A percentile compares a stretch with the other conserved stretches of the same genome.
phyloP scores from a whole-genome alignment of 2,329 filamentous ascomycete genomes.

The Diaporthe citri region DNA sequence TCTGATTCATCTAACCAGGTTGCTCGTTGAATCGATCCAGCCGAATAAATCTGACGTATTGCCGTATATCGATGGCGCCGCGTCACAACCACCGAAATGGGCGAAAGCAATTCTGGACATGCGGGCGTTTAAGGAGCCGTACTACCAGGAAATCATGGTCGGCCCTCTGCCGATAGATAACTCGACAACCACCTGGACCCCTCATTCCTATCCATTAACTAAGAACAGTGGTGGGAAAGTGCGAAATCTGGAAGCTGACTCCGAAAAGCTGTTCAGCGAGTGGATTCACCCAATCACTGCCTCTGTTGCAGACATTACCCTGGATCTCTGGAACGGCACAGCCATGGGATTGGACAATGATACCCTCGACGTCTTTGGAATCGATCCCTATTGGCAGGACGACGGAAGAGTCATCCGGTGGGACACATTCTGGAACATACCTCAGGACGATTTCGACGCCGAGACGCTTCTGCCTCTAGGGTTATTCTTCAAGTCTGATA shows the following conservation, averaged over 20 bases:
- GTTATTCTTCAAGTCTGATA: conserved; percentile 58
- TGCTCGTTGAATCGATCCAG: conserved; percentile 53
- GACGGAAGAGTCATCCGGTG: conserved; percentile 59
- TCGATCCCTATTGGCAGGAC: conserved; percentile 57
- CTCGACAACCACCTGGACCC: conserved; percentile 52
- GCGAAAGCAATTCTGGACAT: conserved; percentile 59
- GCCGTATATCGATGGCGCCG: conserved; percentile 56
- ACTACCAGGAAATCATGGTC: conserved; percentile 60
- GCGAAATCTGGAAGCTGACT: conserved; percentile 55
- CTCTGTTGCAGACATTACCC: conserved; percentile 57
- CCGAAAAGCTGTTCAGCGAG: conserved; percentile 46
- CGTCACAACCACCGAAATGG: conserved; percentile 53
- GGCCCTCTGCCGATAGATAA: conserved; percentile 61
- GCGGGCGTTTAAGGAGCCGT: conserved; percentile 53
- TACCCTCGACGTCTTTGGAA: conserved; percentile 55
- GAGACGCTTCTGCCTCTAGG: conserved; percentile 60
- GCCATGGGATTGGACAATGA: conserved; percentile 55
- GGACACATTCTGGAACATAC: conserved; percentile 59
- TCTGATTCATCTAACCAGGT: conserved; percentile 30
- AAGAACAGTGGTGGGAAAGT: conserved; percentile 54
- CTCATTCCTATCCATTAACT: conserved; percentile 58
- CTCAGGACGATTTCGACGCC: conserved; percentile 55
- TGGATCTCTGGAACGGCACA: conserved; percentile 58
- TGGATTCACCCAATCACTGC: conserved; percentile 53
- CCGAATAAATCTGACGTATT: conserved; percentile 65